Evolutionary conservation across 1,284 basidiomycete genomes (phyloP), one percentile per base, ranked within the genome.

Genomic region (Puccinia horiana): DNA sequence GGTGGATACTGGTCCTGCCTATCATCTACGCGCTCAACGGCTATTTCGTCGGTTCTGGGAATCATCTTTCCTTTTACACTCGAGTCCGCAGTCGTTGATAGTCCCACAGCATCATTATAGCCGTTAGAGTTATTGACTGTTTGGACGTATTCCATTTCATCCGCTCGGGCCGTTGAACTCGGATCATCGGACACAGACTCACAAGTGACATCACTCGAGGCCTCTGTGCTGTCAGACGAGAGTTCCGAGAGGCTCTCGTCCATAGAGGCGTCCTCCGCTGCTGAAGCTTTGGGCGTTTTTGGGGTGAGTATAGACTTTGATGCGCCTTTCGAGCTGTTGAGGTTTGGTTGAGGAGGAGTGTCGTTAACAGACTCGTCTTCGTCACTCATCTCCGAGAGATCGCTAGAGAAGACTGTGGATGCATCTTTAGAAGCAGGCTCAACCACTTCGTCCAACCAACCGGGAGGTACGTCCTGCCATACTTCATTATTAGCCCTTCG

Each of bases 371-470:
- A 54, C n/a, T 76, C 75, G 20, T 78, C 76, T 8, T 80, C 78
- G 26, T 67, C 65, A 40, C 65, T 72, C 67, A 80, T 58, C 32
- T 80, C 78, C 18, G 78, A 72, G 29, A 80, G 54, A 18, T 80
- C 78, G 23, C 78, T 80, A 16, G 78, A 80, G 29, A 80, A 49
- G 8, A 61, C 67, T 58, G 47, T 44, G n/a, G 78, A 80, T 20
- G 54, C 12, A 14, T 67, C 49, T 73, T 37, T 47, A 23, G 63
- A 44, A 32, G 47, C 26, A 58, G 49, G 54, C 35, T 70, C 40
- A 40, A 72, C 47, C 14, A 80, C 69, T 26, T 80, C 69, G 9
- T 80, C 67, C 42, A 80, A 56, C 78, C 78, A 80, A 61, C 78
- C 67, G 49, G 65, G 47, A 29, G 78, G 78, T 18, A 72, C 67